phyloP scores from a whole-genome alignment of 139 green algal genomes.

The Chlamydomonas schloesseri region DNA sequence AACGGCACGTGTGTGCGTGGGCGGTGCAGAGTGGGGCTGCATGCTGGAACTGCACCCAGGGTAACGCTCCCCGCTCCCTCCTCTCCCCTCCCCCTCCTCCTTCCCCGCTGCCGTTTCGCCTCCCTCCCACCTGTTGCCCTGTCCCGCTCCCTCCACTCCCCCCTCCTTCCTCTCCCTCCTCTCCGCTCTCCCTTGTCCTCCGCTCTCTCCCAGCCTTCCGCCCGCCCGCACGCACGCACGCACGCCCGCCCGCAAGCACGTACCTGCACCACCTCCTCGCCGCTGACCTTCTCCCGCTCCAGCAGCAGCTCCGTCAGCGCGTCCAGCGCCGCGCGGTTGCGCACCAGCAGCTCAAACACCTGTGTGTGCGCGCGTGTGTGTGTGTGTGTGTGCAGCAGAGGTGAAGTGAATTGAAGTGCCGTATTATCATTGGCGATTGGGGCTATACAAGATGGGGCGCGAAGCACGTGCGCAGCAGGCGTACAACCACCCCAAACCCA shows the following conservation, averaged over 20 bases:
- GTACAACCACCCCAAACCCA: too few relatives aligned
- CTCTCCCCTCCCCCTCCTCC: too few relatives aligned
- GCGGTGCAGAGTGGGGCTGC: too few relatives aligned
- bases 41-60: too few relatives aligned
- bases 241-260: neutral
- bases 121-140: too few relatives aligned
- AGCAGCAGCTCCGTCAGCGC: constrained; percentile 55
- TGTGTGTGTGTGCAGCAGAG: too few relatives aligned
- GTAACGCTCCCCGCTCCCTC: too few relatives aligned
- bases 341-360: constrained; percentile 69
- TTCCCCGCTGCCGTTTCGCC: too few relatives aligned
- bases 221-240: neutral
- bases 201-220: neutral
- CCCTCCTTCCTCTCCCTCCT: neutral
- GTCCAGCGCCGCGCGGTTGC: constrained; percentile 75
- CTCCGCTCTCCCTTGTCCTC: neutral
- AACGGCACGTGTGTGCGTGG: too few relatives aligned
- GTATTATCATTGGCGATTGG: neutral
- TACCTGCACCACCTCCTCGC: constrained; percentile 23
- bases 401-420: neutral
- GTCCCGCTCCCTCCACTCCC: too few relatives aligned
- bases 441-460: neutral
- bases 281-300: constrained; percentile 38
- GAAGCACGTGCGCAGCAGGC: neutral
- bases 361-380: neutral